Percentiles rank a stretch among this genome's conserved stretches.
These are phyloP conservation scores for Senna siamea DNA, from an alignment of 306 rosid species.

Conservation along the genomic window DNA sequence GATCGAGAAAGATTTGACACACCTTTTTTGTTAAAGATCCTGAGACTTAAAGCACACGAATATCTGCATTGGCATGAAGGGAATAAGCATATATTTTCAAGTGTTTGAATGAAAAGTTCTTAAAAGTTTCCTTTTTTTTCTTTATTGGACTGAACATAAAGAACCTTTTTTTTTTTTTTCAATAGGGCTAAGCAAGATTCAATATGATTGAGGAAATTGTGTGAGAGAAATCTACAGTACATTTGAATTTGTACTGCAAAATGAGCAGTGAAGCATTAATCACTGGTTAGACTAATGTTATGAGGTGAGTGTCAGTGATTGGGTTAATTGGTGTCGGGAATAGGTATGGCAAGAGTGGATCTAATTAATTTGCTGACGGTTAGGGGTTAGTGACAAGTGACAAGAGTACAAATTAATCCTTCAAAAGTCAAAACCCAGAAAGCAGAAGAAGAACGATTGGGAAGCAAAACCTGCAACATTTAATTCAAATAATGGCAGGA, in stretches of 20 bases:
- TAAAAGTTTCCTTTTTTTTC: not conserved
- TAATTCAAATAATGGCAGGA: constrained; percentile 12
- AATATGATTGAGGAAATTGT: not conserved
- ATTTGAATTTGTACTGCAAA: not conserved
- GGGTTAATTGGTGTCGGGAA: too few relatives aligned
- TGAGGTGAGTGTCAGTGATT: not conserved
- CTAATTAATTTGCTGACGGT: too few relatives aligned
- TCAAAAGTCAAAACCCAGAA: constrained; percentile 37
- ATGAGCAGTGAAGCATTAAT: constrained; percentile 21
- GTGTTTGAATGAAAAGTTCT: not conserved
- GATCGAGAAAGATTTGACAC: constrained; percentile 35
- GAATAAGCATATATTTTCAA: constrained; percentile 14
- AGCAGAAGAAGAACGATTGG: too few relatives aligned
- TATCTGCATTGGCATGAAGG: constrained; percentile 26
- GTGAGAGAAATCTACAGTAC: not conserved
- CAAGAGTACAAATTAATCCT: constrained; percentile 42
- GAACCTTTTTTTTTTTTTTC: too few relatives aligned
- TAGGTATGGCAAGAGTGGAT: constrained; percentile 8
- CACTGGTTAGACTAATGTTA: too few relatives aligned
- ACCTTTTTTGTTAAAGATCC: not conserved
- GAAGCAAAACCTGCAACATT: not conserved
- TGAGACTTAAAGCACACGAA: constrained; percentile 21
- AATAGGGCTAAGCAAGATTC: too few relatives aligned
- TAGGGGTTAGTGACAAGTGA: constrained; percentile 32
- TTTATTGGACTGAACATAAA: too few relatives aligned